Base-by-base conservation (phyloP, 2,329 filamentous ascomycete genomes). In the Fusarium humuli region DNA sequence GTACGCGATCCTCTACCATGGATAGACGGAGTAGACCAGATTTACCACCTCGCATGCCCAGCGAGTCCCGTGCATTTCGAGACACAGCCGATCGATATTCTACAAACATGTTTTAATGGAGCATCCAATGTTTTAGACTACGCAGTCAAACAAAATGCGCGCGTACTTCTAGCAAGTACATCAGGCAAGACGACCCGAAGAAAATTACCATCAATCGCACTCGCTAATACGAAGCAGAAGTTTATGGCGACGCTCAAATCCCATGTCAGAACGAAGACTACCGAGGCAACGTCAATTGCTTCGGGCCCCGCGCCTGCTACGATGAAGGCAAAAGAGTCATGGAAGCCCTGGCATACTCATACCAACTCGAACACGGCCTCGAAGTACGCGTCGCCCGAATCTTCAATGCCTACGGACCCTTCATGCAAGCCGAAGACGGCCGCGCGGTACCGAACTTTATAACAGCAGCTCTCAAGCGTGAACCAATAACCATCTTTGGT, bases 301-400 rank as follows among this genome's bases (percentile, higher is more conserved):
- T 81, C 61, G 81, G 81, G 3, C 78, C 80, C 0, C 76, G 81
- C 2, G 75, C 81, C 2, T 82, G 81, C 66, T 83, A 82, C 41
- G 81, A 83, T 49, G 81, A 83, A 67, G 81, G 81, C 4, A 82
- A 83, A 57, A 73, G 81, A 18, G 78, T 78, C 4, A 76, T 78
- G 11, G 81, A 83, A 64, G 74, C 81, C 7, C 75, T 82, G 1
- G 77, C 73, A 13, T 82, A 80, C 9, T 66, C 66, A 0, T 76
- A 76, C 25, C 72, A 65, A 16, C 13, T 41, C 5, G 58, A 70
- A 11, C 69, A 75, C 16, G 65, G 62, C 1, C 48, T 76, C 1
- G 59, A 76, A 5, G 67, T 76, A 2, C 72, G 75, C 16, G 54
- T 76, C 2, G 70, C 70, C 1, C 67, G 70, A 3, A 73, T 73